Base-by-base conservation (phyloP, 2,329 filamentous ascomycete genomes). In the Venturia effusa region DNA sequence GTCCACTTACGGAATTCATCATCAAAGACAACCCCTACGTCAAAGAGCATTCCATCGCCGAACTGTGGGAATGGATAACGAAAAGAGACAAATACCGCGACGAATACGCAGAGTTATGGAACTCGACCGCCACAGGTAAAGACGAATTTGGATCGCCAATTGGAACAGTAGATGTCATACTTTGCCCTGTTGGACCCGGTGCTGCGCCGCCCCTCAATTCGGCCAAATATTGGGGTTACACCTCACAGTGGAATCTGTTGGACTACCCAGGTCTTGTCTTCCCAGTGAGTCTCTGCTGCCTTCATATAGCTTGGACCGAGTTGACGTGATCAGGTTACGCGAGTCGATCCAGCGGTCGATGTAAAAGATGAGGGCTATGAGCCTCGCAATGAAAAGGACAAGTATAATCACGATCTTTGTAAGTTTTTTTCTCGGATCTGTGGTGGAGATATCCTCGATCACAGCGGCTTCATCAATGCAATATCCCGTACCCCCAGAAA, bases 181-280 rank as follows among this genome's bases (percentile, higher is more conserved):
- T 89, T 0, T 85, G 81, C 64, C 86, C 86, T 0, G 81, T 78
- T 0, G 81, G 80, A 0, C 83, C 84, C 1, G 79, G 81, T 1
- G 76, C 77, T 2, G 83, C 83, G n/a, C 82, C 79, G 3, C 73
- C 81, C 66, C 78, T 84, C 66, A 72, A 83, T 67, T 73, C 77
- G 65, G 69, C 87, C 70, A 77, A 73, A 43, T 83, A 83, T 67
- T 89, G 85, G 85, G 81, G 80, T 1, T 90, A 89, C 68, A 88
- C 85, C 0, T 76, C 80, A 0, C 81, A 85, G 66, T 89, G 86
- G 85, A 90, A 89, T 70, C 68, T 89, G 51, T 78, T 89, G 1
- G 86, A 90, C 71, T 88, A 88, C 71, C 84, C 87, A 0, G 81
- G 79, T 11, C 72, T 82, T 1, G 79, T 84, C 0, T 87, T 89